phyloP scores from a whole-genome alignment of 2,329 filamentous ascomycete species.

The Cladophialophora carrionii region DNA sequence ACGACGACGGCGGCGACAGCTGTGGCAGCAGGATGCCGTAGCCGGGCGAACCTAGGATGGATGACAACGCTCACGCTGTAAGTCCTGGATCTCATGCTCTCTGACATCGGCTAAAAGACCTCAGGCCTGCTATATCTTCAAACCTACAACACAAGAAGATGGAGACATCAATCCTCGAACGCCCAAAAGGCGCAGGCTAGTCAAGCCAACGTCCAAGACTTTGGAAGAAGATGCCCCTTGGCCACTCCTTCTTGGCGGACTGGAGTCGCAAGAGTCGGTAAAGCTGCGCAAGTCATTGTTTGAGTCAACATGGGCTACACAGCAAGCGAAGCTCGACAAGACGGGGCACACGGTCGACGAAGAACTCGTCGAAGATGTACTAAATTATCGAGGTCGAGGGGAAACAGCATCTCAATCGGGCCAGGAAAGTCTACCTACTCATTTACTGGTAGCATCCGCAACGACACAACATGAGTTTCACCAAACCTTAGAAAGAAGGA shows the following conservation, averaged over 20 bases:
- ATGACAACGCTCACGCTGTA: slow-evolving; percentile 30
- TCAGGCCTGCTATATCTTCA: slow-evolving; percentile 38
- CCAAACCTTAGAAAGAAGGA: slow-evolving; percentile 14
- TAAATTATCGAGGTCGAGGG: slow-evolving; percentile 19
- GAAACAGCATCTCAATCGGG: neutral
- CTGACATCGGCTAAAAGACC: neutral
- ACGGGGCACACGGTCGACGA: slow-evolving; percentile 48
- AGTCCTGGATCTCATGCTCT: neutral
- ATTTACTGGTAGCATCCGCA: slow-evolving; percentile 29
- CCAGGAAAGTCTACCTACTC: slow-evolving; percentile 26
- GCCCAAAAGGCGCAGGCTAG: slow-evolving; percentile 60
- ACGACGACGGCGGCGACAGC: neutral
- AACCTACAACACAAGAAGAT: slow-evolving; percentile 24
- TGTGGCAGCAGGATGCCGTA: neutral
- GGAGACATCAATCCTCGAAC: slow-evolving; percentile 48
- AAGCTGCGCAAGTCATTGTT: slow-evolving; percentile 46
- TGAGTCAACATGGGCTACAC: slow-evolving; percentile 46
- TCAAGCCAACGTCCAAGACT: slow-evolving; percentile 45
- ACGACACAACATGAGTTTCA: slow-evolving; percentile 26
- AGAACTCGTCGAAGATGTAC: slow-evolving; percentile 45
- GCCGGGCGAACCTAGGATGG: slow-evolving; percentile 7
- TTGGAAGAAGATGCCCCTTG: slow-evolving; percentile 39
- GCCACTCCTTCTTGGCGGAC: slow-evolving; percentile 47
- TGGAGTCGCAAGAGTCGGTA: slow-evolving; percentile 43
- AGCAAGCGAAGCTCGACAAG: slow-evolving; percentile 47